Percentiles rank a stretch among this genome's conserved stretches.
phyloP scores from a whole-genome alignment of 2,329 filamentous ascomycete genomes.

The Diplocarpon mali region DNA sequence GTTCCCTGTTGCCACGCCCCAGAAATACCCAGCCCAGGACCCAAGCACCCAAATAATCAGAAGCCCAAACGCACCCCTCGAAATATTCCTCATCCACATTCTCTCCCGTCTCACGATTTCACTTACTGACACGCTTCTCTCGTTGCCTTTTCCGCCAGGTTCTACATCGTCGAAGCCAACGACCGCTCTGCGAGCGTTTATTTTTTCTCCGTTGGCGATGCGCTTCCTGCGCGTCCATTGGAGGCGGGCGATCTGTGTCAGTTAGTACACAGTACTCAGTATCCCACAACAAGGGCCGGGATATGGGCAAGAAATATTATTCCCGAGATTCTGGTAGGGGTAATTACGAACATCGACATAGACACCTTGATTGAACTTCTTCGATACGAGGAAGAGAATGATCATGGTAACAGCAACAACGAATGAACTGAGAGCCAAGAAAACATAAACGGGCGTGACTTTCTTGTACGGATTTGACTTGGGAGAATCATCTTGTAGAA shows the following conservation, averaged over 20 bases:
- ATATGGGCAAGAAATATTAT: no score
- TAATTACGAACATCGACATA: slow-evolving; percentile 18
- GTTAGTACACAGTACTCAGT: no score
- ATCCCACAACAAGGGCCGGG: no score
- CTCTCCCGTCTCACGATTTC: slow-evolving; percentile 30
- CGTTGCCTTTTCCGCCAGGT: slow-evolving; percentile 4
- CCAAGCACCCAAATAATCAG: slow-evolving; percentile 39
- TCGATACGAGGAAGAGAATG: slow-evolving; percentile 28
- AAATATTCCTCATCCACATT: slow-evolving; percentile 29
- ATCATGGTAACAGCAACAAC: slow-evolving; percentile 34
- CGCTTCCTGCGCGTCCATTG: slow-evolving; percentile 49
- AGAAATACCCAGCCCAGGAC: slow-evolving; percentile 46
- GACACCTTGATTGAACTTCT: neutral
- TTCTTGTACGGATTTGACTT: slow-evolving; percentile 44
- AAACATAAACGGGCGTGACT: slow-evolving; percentile 44
- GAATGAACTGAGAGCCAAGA: slow-evolving; percentile 39
- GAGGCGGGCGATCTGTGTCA: slow-evolving; percentile 32
- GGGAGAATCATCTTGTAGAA: slow-evolving; percentile 40
- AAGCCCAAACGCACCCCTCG: slow-evolving; percentile 30
- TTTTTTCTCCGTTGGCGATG: slow-evolving; percentile 33
- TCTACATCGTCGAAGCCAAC: slow-evolving; percentile 30
- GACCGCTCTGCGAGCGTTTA: slow-evolving; percentile 32
- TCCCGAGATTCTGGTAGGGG: no score
- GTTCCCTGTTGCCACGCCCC: slow-evolving; percentile 45
- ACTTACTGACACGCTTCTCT: slow-evolving; percentile 28